Base-by-base conservation (phyloP, 2,329 filamentous ascomycete species). In the Stemphylium vesicarium region DNA sequence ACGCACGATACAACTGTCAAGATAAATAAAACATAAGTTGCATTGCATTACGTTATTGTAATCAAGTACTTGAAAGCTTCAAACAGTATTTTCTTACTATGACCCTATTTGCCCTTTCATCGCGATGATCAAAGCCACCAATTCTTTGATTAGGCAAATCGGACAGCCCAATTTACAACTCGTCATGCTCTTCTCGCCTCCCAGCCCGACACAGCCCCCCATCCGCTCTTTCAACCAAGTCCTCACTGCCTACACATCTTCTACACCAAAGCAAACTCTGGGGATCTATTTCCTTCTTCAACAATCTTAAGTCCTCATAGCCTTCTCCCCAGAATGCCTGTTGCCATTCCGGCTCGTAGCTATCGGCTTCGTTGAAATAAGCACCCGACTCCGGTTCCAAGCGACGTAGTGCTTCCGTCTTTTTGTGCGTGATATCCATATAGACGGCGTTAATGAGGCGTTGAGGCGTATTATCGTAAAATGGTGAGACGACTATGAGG, bases 321-420 rank as follows among this genome's bases (percentile, higher is more conserved):
- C 62, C 46, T 0, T 43, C 32, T 0, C 66, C 66, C 15, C 56
- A 72, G 36, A 72, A 71, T 0, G 55, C 37, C 4, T 56, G 4
- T 44, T 72, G 65, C 68, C 68, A 74, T 2, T 65, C 50, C n/a
- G 56, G 58, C 40, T 70, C 63, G 29, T 59, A 64, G 12, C 43
- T 40, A 60, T 72, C 66, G 2, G 57, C 49, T 52, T 74, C 69
- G 31, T 72, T 72, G 44, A 70, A 68, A 42, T 71, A 72, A 1
- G 69, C 66, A 0, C 69, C 69, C 1, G 59, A 66, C 0, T 68
- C 53, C 1, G 67, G 68, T 0, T 57, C 53, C 15, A 68, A 46
- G 9, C 54, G 24, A 0, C 64, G 57, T 18, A 72, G 50, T 1
- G 50, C 44, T 16, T 62, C 46, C 5, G 49, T 64, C 36, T 66